These are phyloP conservation scores for Cadophora sp. DNA, from an alignment of 2,329 filamentous ascomycete species.

Conservation along the genomic window DNA sequence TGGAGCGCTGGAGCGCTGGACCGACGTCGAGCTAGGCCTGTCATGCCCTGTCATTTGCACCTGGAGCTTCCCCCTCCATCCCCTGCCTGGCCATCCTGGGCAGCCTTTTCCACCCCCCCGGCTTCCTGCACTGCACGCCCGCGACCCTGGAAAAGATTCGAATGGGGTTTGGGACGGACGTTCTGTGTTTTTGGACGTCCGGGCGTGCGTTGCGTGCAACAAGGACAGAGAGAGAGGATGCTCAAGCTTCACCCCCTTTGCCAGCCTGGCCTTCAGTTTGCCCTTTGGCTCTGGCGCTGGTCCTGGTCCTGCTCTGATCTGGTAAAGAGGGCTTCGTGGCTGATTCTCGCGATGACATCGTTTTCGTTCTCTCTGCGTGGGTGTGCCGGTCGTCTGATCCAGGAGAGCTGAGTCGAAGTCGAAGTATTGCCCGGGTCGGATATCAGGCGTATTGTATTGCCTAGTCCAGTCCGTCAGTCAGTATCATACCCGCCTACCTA, in stretches of 20 bases:
- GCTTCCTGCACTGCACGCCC: constrained; percentile 12
- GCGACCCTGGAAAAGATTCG: constrained; percentile 3
- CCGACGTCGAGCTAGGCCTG: constrained; percentile 6
- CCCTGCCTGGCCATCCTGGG: no score
- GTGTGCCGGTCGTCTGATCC: neutral
- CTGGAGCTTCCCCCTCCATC: neutral
- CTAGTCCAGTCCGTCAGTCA: no score
- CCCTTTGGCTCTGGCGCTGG: neutral
- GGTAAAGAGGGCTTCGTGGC: constrained; percentile 8
- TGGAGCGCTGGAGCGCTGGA: no score
- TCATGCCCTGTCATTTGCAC: constrained; percentile 14
- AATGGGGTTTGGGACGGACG: constrained; percentile 3
- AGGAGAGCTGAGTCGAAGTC: constrained; percentile 4
- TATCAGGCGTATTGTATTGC: constrained; percentile 8
- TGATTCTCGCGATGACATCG: constrained; percentile 3
- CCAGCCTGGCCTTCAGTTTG: neutral
- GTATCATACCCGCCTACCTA: no score
- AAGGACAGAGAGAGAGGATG: neutral
- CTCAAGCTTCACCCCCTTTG: constrained; percentile 13
- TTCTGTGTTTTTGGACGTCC: constrained; percentile 3
- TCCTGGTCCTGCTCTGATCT: neutral
- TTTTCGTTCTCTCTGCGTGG: constrained; percentile 2
- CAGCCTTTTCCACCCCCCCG: neutral
- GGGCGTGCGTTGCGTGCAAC: neutral
- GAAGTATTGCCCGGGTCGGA: neutral